These are phyloP conservation scores for Trichoderma guizhouense DNA, from an alignment of 2,329 filamentous ascomycete species.

Conservation along the genomic window DNA sequence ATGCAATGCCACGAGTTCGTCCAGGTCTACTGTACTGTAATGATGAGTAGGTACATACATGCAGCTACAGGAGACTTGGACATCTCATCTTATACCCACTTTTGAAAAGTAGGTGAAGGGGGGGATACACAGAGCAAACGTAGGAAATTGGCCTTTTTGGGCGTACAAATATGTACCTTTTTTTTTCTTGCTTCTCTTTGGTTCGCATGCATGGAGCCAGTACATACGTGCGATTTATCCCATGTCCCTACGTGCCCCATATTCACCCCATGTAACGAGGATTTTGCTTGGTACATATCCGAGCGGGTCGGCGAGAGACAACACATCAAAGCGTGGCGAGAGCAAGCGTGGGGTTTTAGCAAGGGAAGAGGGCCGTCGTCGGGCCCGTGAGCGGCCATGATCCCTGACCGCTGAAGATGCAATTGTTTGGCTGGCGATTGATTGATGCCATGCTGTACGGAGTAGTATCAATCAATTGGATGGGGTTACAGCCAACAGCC, in stretches of 20 bases:
- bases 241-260: neutral
- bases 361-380: conserved; percentile 1
- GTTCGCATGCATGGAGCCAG: neutral
- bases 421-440: neutral
- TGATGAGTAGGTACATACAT: neutral
- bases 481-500: neutral
- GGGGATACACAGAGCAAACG: neutral
- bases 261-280: neutral
- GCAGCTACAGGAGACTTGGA: neutral
- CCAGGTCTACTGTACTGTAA: neutral
- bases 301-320: conserved; percentile 14
- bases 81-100: neutral
- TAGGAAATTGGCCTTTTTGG: neutral
- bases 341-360: conserved; percentile 15
- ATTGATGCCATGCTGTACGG: neutral
- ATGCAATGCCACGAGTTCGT: conserved; percentile 1
- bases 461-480: neutral
- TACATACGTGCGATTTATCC: neutral
- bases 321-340: conserved; percentile 17
- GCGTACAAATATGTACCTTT: neutral
- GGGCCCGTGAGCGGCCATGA: neutral
- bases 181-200: neutral
- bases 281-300: conserved; percentile 9
- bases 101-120: conserved; percentile 18
- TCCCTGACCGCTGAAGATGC: conserved; percentile 14